A percentile compares a stretch with the other conserved stretches of the same genome.
Evolutionary conservation across 148 eudicot species (phyloP).

Genomic region (Persicaria tinctoria): DNA sequence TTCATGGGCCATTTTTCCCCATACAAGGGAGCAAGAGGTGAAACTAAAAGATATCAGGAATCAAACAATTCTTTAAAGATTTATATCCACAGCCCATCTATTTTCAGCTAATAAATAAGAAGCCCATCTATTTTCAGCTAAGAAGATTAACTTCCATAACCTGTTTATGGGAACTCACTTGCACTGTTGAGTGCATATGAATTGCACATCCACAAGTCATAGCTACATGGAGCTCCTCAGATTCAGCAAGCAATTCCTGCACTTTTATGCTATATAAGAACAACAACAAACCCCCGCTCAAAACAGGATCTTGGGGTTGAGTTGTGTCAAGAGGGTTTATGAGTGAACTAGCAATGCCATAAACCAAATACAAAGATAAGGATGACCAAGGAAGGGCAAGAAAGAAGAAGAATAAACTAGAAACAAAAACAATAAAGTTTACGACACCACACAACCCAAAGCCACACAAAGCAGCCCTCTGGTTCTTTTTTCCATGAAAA

Average conservation of each 20-base stretch:
- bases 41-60: no score
- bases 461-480: neutral
- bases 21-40: no score
- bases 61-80: no score
- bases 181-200: neutral
- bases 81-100: neutral
- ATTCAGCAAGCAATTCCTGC: neutral
- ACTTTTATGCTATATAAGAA: neutral
- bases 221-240: neutral
- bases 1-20: neutral
- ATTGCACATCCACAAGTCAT: neutral
- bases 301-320: no score
- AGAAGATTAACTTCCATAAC: neutral
- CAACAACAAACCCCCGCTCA: neutral
- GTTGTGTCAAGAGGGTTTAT: no score
- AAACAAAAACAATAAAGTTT: no score
- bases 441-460: no score
- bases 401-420: no score
- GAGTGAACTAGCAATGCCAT: no score
- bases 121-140: neutral
- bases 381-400: no score
- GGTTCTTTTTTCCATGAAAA: neutral
- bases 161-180: neutral
- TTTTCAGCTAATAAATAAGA: neutral
- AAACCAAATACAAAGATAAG: no score